Base-by-base conservation (phyloP, 2,329 filamentous ascomycete genomes). In the Monosporascus sp. region DNA sequence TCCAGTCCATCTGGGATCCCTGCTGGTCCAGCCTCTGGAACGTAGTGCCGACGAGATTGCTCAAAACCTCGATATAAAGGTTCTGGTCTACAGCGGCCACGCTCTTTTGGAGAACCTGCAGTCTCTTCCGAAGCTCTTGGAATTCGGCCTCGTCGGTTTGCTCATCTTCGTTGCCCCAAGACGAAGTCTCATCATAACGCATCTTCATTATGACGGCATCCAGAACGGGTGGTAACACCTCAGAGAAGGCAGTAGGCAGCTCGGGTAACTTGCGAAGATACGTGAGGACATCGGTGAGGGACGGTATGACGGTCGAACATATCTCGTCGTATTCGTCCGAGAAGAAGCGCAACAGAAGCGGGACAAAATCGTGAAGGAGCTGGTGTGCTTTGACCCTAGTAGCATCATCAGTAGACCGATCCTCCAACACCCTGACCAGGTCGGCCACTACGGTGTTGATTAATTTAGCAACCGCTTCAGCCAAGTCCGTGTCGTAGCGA, bases 261-360 rank as follows among this genome's bases (percentile, higher is more conserved):
- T 84, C 78, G 14, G 86, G 81, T 38, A 91, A 78, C 71, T 92
- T 96, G 53, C 94, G 87, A 59, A 97, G 81, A 69, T 96, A 93
- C 28, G 91, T 91, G 56, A 99, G 81, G 48, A 97, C 82, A 65
- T 99, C 95, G 48, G 90, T 96, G 52, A 97, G 83, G 38, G 90
- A 93, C 22, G 92, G 89, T 57, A 99, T 96, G 54, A 97, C 91
- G 14, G 91, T 94, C 37, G 92, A 95, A 77, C 94, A 97, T 61
- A 99, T 87, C 74, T 99, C 94, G 70, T 99, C 94, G 70, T 95
- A 99, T 68, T 99, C 92, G 71, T 99, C 94, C 24, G 91, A 89
- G 73, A 99, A 97, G 77, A 97, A 97, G 40, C 93, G 89, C 49
- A 99, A 78, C 14, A 97, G 80, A 61, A 92, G 87, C 0, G 92